Evolutionary conservation across 768 basidiomycete genomes (phyloP), one percentile per base, ranked within the genome.

Genomic region (Macrocybe gigantea): DNA sequence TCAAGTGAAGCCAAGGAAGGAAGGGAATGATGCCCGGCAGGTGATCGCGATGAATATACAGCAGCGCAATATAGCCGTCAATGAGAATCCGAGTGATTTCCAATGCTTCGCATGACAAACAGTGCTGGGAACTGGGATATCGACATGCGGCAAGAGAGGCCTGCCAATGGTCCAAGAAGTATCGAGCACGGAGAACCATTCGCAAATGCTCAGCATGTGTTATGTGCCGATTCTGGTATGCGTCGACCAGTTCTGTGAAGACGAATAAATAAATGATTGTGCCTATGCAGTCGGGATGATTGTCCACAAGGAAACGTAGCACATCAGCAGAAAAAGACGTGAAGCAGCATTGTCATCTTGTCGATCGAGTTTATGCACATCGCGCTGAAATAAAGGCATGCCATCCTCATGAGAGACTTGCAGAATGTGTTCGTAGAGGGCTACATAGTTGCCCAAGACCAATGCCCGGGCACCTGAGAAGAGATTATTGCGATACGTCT

Each of bases 311-410:
- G 9, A 45, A 65, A 7, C 63, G 32, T 1, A 75, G 56, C 0
- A 58, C 53, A 3, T 51, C 49, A 0, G 67, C 65, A 5, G 67
- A 73, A 48, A 74, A 72, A 75, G 51, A 0, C 68, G 62, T 3
- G 62, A 47, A 0, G 73, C 74, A 0, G 73, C 73, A 49, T 56
- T 60, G 51, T 77, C 71, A 54, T 76, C 75, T 59, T 77, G 72
- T 0, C 64, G 52, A 45, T 77, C 72, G 0, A 72, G 30, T 39
- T 66, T 65, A 12, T 68, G 64, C 1, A 76, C 66, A 49, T 69
- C 66, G 1, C 56, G 58, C 13, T 47, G 38, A 44, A 41, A 65
- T 3, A 66, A 43, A 0, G 65, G 61, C 1, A 51, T 44, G 8
- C 43, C 46, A 0, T 47, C 43, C 4, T 49, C 49, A 35, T 41